Evolutionary conservation across 2,329 filamentous ascomycete genomes (phyloP).

Genomic region (Ophiostoma tasmaniense): DNA sequence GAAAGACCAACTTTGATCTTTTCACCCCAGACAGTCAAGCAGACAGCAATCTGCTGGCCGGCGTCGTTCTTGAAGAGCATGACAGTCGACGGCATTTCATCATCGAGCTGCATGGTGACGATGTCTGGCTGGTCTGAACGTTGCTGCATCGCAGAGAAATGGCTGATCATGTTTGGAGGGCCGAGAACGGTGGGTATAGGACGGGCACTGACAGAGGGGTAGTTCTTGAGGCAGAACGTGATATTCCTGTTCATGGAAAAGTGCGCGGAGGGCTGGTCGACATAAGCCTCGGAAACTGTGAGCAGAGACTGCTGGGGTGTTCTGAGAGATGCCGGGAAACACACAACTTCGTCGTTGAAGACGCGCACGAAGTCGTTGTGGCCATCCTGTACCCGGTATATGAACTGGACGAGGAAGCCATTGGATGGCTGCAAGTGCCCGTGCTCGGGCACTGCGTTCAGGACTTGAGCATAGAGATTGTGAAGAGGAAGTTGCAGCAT

Average conservation of each 20-base stretch:
- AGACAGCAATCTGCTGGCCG: background rate
- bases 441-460: background rate
- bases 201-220: background rate
- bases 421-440: background rate
- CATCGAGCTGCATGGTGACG: conserved; percentile 5
- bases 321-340: background rate
- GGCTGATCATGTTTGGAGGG: background rate
- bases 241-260: background rate
- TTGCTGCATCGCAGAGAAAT: background rate
- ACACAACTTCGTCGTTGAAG: background rate
- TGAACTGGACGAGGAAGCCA: background rate
- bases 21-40: conserved; percentile 9
- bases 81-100: background rate
- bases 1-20: conserved; percentile 9
- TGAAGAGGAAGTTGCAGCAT: background rate
- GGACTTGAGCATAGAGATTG: background rate
- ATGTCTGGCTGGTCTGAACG: background rate
- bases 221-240: background rate
- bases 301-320: background rate
- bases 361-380: conserved; percentile 8
- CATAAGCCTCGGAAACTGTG: background rate
- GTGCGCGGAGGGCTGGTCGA: background rate
- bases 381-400: background rate
- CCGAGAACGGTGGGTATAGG: background rate
- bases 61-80: conserved; percentile 7